phyloP scores from a whole-genome alignment of 2,329 filamentous ascomycete species.

The Ilyonectria destructans region DNA sequence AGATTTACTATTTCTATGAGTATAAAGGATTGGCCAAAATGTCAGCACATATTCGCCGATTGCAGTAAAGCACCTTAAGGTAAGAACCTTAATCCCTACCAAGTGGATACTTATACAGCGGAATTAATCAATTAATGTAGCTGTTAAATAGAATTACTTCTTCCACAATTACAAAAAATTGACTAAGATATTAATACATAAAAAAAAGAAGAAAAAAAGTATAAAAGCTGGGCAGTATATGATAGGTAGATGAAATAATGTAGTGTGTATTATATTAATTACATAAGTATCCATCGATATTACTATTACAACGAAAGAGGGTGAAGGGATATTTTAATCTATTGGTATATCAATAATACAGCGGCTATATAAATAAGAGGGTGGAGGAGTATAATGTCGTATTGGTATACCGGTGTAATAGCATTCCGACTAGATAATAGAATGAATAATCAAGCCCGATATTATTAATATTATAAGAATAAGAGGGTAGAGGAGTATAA shows the following conservation, averaged over 20 bases:
- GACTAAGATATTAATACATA: conserved; percentile 12
- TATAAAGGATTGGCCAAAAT: neutral
- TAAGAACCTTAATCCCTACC: conserved; percentile 9
- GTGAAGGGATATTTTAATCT: conserved; percentile 24
- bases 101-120: conserved; percentile 14
- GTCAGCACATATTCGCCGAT: conserved; percentile 15
- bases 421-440: neutral
- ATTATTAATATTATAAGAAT: no score
- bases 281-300: neutral
- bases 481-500: no score
- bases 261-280: conserved; percentile 1
- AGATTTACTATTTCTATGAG: neutral
- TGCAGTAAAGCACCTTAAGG: conserved; percentile 5
- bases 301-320: conserved; percentile 23
- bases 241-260: no score
- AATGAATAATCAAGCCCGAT: conserved; percentile 1
- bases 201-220: neutral
- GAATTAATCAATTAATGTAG: conserved; percentile 14
- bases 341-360: conserved; percentile 23
- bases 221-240: no score
- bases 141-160: neutral
- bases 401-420: neutral
- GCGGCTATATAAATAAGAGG: conserved; percentile 10
- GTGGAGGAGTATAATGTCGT: conserved; percentile 9
- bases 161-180: neutral